Base-by-base conservation (phyloP, 2,329 filamentous ascomycete genomes). In the Alternaria novae-zelandiae region DNA sequence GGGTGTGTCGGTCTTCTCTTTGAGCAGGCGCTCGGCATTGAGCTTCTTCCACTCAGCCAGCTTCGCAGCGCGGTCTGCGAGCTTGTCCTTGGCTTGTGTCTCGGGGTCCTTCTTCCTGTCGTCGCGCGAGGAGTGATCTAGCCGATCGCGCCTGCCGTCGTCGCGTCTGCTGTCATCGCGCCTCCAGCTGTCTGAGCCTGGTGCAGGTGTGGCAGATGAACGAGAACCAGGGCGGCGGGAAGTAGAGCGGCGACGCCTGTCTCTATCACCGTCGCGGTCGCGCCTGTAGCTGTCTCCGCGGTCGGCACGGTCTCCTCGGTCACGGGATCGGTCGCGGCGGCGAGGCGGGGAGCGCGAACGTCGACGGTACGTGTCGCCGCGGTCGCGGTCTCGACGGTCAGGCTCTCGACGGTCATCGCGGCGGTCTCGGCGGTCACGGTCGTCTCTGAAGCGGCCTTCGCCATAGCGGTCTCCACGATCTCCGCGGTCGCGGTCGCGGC, bases 1-100 rank as follows among this genome's bases (percentile, higher is more conserved):
- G 47, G 89, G 86, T 72, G 91, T 72, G 55, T 71, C 70, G 88
- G 90, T 90, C 76, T 89, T 89, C n/a, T 74, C 71, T 68, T 93
- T 91, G 6, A 85, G 85, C 77, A 93, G 68, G 11, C 70, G 68
- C 65, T 73, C 67, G 17, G 67, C 70, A 28, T 70, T 70, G 55
- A 60, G 90, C 81, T 94, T 95, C 82, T 97, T 97, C 94, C 94
- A 97, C 61, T 92, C 92, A 78, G 95, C 92, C 26, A 72, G 66
- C 67, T 72, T 76, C 20, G 68, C 72, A 26, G 64, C 67, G n/a
- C 70, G 70, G 30, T 69, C 68, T 7, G 65, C 71, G 50, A 70
- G 69, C 58, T 77, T 70, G 41, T 75, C 72, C 57, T 74, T 67
- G 30, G 68, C 65, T 17, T 67, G 55, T 45, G 66, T 71, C 64